These are phyloP conservation scores for Grifola frondosa DNA, from an alignment of 1,284 basidiomycete species.

Conservation along the genomic window DNA sequence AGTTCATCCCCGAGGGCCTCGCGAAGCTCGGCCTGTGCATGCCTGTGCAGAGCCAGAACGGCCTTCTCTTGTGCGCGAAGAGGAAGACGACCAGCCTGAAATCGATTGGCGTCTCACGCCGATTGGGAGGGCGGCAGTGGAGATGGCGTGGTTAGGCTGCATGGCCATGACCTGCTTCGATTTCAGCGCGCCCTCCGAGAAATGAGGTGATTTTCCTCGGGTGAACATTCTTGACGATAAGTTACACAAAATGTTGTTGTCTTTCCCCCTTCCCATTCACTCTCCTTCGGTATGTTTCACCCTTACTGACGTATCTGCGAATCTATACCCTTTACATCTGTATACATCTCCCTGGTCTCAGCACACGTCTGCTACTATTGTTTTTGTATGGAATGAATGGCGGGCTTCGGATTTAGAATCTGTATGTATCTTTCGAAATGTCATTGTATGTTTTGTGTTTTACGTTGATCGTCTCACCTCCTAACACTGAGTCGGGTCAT, in stretches of 20 bases:
- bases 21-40: constrained; percentile 62
- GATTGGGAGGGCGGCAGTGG: constrained; percentile 71
- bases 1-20: constrained; percentile 70
- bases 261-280: neutral
- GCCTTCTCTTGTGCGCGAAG: constrained; percentile 33
- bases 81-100: constrained; percentile 39
- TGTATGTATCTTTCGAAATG: constrained; percentile 1
- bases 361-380: neutral
- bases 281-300: no score
- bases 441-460: no score
- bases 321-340: neutral
- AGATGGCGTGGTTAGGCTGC: constrained; percentile 81
- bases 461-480: no score
- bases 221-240: no score
- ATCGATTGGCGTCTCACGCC: constrained; percentile 55
- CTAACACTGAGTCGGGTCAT: no score
- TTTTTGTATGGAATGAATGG: neutral
- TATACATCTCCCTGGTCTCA: neutral
- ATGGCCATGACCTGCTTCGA: constrained; percentile 68
- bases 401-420: neutral
- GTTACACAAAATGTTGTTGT: no score
- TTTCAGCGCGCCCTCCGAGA: constrained; percentile 13
- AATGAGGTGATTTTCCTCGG: no score
- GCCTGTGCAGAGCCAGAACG: constrained; percentile 22
- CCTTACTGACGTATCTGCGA: no score